Conservation (phyloP, 202 grass and related monocot species). For the Setaria viridis region DNA sequence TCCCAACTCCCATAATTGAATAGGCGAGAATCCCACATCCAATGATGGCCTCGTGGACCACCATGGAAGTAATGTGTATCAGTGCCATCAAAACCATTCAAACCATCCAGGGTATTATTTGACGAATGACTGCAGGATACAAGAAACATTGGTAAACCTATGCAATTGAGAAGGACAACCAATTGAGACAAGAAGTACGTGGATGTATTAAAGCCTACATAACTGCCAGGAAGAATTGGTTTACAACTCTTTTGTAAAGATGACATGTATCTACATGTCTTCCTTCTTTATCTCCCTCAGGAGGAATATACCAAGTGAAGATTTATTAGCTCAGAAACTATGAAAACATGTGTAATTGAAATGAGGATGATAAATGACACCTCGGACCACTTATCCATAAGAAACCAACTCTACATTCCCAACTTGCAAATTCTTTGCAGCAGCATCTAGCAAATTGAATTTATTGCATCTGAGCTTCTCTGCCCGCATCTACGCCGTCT, state of each 20-base stretch:
- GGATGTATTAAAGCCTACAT: background rate
- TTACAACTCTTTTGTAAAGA: conserved; percentile 7
- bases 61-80: conserved; percentile 96
- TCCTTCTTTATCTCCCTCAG: background rate
- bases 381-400: conserved; percentile 2
- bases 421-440: conserved; percentile 25
- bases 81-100: conserved; percentile 94
- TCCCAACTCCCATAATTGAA: conserved; percentile 99
- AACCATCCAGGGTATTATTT: conserved; percentile 90
- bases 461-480: conserved; percentile 21
- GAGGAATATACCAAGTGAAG: conserved; percentile 27
- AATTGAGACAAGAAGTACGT: background rate
- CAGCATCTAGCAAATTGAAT: background rate
- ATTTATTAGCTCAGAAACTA: background rate
- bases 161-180: conserved; percentile 43
- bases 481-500: conserved; percentile 6
- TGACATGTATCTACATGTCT: conserved; percentile 22
- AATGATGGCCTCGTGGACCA: conserved; percentile 83
- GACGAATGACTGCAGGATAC: conserved; percentile 76
- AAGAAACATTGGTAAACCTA: conserved; percentile 37
- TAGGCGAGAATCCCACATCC: conserved; percentile 99
- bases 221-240: background rate
- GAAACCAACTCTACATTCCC: background rate
- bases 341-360: background rate
- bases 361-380: conserved; percentile 17